Percentiles rank a stretch among this genome's conserved stretches.
Conservation (phyloP, 192 early-diverging fungal species). For the Oehlia diaphana region DNA sequence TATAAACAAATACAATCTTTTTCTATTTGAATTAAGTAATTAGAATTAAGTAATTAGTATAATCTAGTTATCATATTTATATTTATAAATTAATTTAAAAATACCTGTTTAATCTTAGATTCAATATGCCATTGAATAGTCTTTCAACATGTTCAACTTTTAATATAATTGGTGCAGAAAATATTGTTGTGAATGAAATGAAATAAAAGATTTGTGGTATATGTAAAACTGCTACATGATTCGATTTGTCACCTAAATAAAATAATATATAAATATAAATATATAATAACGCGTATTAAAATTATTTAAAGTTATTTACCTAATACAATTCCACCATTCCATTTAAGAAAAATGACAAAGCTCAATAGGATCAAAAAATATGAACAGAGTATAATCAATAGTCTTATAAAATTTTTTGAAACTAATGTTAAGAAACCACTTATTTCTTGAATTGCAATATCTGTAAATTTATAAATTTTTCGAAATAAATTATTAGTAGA, state of each 20-base stretch:
- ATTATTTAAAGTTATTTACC: slow-evolving; percentile 40
- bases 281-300: not conserved
- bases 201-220: slow-evolving; percentile 89
- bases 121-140: not conserved
- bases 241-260: slow-evolving; percentile 72
- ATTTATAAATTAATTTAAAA: not conserved
- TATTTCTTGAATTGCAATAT: slow-evolving; percentile 25
- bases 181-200: slow-evolving; percentile 55
- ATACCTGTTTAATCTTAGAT: not conserved
- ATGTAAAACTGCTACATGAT: slow-evolving; percentile 80
- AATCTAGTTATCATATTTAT: no score
- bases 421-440: slow-evolving; percentile 30
- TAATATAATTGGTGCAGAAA: slow-evolving; percentile 50
- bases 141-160: slow-evolving; percentile 1
- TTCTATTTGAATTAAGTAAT: not conserved
- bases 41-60: no score
- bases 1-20: not conserved
- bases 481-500: not conserved
- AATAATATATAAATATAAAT: not conserved
- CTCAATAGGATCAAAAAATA: slow-evolving; percentile 47
- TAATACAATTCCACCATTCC: slow-evolving; percentile 84
- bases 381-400: slow-evolving; percentile 43
- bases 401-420: slow-evolving; percentile 16
- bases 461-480: not conserved
- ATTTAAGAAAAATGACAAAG: slow-evolving; percentile 71